Percentiles rank a stretch among this genome's conserved stretches.
Evolutionary conservation across 345 rosid genomes (phyloP).

Genomic region (Raphanus sativus): DNA sequence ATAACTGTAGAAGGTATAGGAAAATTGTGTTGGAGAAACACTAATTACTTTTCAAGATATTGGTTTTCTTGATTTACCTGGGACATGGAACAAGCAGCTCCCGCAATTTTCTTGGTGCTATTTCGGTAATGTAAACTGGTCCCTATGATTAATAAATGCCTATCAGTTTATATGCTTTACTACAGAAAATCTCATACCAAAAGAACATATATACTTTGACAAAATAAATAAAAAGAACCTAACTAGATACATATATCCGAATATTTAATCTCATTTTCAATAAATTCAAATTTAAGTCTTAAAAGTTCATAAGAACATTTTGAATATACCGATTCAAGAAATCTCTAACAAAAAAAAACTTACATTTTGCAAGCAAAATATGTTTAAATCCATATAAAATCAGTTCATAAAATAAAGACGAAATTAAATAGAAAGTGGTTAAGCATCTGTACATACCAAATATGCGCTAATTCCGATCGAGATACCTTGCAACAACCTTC

Average conservation of each 20-base stretch:
- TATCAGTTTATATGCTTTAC: background rate
- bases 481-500: slow-evolving; percentile 65
- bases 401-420: background rate
- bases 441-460: slow-evolving; percentile 55
- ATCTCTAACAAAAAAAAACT: background rate
- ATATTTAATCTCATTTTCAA: background rate
- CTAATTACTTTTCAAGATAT: background rate
- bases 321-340: background rate
- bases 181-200: background rate
- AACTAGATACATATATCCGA: background rate
- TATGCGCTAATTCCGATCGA: slow-evolving; percentile 72
- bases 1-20: slow-evolving; percentile 23
- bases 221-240: background rate
- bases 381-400: background rate
- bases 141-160: slow-evolving; percentile 17
- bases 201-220: background rate
- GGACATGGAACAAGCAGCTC: slow-evolving; percentile 30
- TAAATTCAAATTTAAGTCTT: background rate
- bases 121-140: slow-evolving; percentile 35
- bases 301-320: background rate
- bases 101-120: slow-evolving; percentile 34
- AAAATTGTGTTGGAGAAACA: background rate
- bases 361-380: background rate
- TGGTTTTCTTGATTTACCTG: slow-evolving; percentile 23
- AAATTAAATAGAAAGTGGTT: slow-evolving; percentile 1